phyloP scores from a whole-genome alignment of 1,284 basidiomycete genomes.

The Heterobasidion parviporum region DNA sequence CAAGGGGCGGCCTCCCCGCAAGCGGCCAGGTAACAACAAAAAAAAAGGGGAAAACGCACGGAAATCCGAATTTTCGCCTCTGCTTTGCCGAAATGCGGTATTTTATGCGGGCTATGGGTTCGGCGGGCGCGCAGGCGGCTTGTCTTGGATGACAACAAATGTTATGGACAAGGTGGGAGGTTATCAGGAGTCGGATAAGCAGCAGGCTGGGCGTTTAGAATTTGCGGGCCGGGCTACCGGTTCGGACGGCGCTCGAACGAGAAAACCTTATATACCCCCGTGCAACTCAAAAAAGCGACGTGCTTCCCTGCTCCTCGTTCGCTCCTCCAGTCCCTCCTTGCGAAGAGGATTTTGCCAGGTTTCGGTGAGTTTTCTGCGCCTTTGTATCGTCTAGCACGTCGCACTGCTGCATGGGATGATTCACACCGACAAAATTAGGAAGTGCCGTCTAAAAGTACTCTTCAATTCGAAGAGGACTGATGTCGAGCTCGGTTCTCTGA shows the following conservation, averaged over 20 bases:
- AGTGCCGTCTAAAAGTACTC: constrained; percentile 5
- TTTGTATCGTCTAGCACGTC: not conserved
- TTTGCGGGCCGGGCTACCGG: not conserved
- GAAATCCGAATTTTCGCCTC: no score
- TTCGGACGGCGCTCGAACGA: not conserved
- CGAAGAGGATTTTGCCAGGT: not conserved
- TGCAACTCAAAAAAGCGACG: not conserved
- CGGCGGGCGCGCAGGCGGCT: no score
- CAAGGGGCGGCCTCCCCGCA: not conserved
- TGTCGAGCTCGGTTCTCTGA: constrained; percentile 7
- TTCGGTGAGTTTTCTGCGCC: not conserved
- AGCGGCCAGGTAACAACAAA: no score
- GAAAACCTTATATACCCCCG: not conserved
- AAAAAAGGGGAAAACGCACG: no score
- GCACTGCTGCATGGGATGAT: not conserved
- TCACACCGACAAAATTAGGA: constrained; percentile 5
- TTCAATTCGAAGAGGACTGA: not conserved
- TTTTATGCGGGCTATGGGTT: no score
- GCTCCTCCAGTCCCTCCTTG: not conserved
- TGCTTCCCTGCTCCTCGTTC: not conserved
- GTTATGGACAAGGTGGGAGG: not conserved
- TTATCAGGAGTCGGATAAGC: not conserved
- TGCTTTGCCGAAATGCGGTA: no score
- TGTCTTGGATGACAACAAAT: not conserved
- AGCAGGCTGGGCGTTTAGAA: not conserved